Conservation (phyloP, 2,329 filamentous ascomycete species). For the Dryadomyces sulphureus region DNA sequence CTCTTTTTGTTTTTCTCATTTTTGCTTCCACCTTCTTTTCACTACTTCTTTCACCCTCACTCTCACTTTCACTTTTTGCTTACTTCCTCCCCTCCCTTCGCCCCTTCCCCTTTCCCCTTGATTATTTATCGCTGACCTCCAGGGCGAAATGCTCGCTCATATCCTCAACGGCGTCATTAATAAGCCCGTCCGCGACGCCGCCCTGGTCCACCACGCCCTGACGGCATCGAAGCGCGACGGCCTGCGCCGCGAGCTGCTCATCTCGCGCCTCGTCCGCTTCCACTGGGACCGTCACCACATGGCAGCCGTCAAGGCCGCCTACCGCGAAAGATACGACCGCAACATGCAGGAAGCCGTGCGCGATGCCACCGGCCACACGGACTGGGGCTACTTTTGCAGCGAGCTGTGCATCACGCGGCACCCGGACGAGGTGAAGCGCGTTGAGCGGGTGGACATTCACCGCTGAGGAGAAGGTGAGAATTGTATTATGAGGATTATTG, state of each 20-base stretch:
- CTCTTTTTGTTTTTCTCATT: too few species aligned
- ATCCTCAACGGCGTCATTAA: constrained; percentile 96
- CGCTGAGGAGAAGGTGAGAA: too few species aligned
- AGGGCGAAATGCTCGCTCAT: constrained; percentile 91
- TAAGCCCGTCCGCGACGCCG: constrained; percentile 79
- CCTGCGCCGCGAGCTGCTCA: constrained; percentile 71
- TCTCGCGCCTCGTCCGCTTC: constrained; percentile 71
- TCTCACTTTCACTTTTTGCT: neutral
- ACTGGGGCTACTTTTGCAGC: constrained; percentile 65
- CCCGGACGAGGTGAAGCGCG: constrained; percentile 41
- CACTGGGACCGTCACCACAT: constrained; percentile 88
- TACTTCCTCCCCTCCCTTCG: too few species aligned
- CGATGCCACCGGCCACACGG: constrained; percentile 53
- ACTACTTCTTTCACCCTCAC: too few species aligned
- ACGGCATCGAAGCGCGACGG: constrained; percentile 55
- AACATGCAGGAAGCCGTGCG: constrained; percentile 65
- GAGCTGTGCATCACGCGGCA: constrained; percentile 50
- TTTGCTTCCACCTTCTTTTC: too few species aligned
- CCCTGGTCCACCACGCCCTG: constrained; percentile 82
- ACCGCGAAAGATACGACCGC: constrained; percentile 58
- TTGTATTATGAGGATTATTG: too few species aligned
- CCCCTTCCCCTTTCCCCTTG: too few species aligned
- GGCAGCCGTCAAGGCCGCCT: constrained; percentile 64
- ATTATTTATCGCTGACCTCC: too few species aligned
- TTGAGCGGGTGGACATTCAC: constrained; percentile 25